Evolutionary conservation across 2,329 filamentous ascomycete genomes (phyloP).

Genomic region (Exophiala oligosperma): DNA sequence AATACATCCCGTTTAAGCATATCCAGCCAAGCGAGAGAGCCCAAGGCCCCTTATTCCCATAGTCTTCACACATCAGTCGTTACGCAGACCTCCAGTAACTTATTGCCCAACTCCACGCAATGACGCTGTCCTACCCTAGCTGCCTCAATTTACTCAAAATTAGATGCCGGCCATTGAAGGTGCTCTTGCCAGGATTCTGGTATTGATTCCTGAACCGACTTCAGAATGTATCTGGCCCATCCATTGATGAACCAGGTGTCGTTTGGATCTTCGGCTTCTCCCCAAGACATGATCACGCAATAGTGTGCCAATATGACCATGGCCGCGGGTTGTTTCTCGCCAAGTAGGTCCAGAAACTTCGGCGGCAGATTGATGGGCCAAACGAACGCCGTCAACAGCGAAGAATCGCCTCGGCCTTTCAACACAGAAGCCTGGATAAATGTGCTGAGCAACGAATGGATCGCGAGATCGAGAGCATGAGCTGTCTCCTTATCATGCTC

Average conservation of each 20-base stretch:
- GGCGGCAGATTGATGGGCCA: slow-evolving; percentile 40
- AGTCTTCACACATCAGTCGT: no score
- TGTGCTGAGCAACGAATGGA: slow-evolving; percentile 34
- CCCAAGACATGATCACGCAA: slow-evolving; percentile 32
- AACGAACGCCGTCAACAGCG: slow-evolving; percentile 34
- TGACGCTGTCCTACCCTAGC: no score
- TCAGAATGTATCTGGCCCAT: slow-evolving; percentile 33
- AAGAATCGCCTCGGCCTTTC: slow-evolving; percentile 28
- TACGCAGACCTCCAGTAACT: no score
- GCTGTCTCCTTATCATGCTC: slow-evolving; percentile 30
- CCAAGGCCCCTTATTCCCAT: no score
- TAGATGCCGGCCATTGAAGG: slow-evolving; percentile 30
- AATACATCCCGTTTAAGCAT: no score
- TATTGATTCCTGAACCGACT: slow-evolving; percentile 31
- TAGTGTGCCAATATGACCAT: slow-evolving; percentile 35
- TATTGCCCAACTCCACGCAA: no score
- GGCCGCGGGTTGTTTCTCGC: slow-evolving; percentile 39
- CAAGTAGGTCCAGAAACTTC: slow-evolving; percentile 38
- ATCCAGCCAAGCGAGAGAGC: no score
- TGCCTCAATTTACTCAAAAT: slow-evolving; percentile 9
- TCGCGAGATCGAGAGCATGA: slow-evolving; percentile 32
- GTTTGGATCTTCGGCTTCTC: slow-evolving; percentile 24
- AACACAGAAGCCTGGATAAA: slow-evolving; percentile 33
- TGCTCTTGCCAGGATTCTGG: slow-evolving; percentile 32
- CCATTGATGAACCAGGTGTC: slow-evolving; percentile 34